Evolutionary conservation across 2,329 filamentous ascomycete species (phyloP).

Genomic region (Penicillium olsonii): DNA sequence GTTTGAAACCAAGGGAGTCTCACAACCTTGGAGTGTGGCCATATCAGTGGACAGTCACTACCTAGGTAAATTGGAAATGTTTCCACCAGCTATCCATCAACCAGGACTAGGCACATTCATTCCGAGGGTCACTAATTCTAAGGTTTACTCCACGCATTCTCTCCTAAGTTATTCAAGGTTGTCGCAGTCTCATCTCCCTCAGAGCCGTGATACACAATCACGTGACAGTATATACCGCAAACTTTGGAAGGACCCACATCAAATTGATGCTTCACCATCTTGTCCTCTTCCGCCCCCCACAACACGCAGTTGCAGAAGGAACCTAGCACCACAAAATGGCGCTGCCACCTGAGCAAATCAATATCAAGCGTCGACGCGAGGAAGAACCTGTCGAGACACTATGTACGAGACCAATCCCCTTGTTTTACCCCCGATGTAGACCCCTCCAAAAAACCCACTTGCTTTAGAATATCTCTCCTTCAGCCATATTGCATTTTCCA

Average conservation of each 20-base stretch:
- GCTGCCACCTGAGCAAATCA: conserved; percentile 52
- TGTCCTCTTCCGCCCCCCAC: conserved; percentile 6
- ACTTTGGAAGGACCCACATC: conserved; percentile 7
- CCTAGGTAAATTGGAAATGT: too few species aligned
- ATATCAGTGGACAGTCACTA: too few species aligned
- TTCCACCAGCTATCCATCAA: too few species aligned
- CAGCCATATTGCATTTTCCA: background rate
- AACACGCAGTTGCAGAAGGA: background rate
- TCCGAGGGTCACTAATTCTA: too few species aligned
- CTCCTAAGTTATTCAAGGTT: too few species aligned
- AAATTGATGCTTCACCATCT: conserved; percentile 9
- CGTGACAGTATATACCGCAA: background rate
- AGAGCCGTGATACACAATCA: too few species aligned
- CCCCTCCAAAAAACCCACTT: conserved; percentile 15
- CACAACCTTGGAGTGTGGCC: too few species aligned
- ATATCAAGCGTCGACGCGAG: conserved; percentile 58
- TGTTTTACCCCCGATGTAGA: conserved; percentile 17
- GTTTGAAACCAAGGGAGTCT: too few species aligned
- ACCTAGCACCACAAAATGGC: conserved; percentile 36
- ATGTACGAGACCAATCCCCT: conserved; percentile 38
- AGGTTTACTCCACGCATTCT: too few species aligned
- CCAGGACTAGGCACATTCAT: too few species aligned
- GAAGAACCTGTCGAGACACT: conserved; percentile 59
- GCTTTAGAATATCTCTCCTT: background rate
- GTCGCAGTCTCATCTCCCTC: too few species aligned